Base-by-base conservation (phyloP, 257 asterid genomes). In the Jacaranda mimosifolia region DNA sequence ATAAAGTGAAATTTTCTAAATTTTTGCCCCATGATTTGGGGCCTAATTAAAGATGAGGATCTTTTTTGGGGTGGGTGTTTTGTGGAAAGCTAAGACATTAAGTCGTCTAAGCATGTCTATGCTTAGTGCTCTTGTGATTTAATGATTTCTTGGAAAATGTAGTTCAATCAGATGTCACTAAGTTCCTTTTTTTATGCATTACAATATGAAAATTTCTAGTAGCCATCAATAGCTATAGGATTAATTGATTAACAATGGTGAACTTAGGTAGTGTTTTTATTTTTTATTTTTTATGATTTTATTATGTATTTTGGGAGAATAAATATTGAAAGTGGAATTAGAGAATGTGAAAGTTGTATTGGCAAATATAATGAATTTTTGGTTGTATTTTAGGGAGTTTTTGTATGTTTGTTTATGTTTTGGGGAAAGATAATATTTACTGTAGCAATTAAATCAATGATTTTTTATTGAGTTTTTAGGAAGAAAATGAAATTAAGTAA, bases 141-240 rank as follows among this genome's bases (percentile, higher is more conserved):
- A 77, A 58, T 73, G 26, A 82, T 76, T 73, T 74, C 77, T 77
- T 70, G 83, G 89, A 79, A 77, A 77, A 76, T 82, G 85, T 69
- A 76, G 51, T 81, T 73, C 68, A 51, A 72, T 76, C 56, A 58
- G 73, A 71, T 78, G 64, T 18, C 80, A 73, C 74, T 73, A 58
- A 65, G 46, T 8, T 72, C 40, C 18, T 71, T 57, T 57, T 46
- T 42, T 42, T 9, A 57, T 42, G 45, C 14, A 12, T 45, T 57
- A 36, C 15, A 48, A 0, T 26, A 19, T 48, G 60, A 26, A 21
- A 51, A 51, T 32, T 49, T 26, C 12, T 69, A 46, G 15, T 32
- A 69, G 11, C 9, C 63, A 51, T 52, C 74, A n/a, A 65, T 17
- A 21, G 12, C 62, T 12, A 26, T 26, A 26, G 32, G 32, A 26